These are phyloP conservation scores for Penicillium sp. DNA, from an alignment of 2,329 filamentous ascomycete genomes.

Conservation along the genomic window DNA sequence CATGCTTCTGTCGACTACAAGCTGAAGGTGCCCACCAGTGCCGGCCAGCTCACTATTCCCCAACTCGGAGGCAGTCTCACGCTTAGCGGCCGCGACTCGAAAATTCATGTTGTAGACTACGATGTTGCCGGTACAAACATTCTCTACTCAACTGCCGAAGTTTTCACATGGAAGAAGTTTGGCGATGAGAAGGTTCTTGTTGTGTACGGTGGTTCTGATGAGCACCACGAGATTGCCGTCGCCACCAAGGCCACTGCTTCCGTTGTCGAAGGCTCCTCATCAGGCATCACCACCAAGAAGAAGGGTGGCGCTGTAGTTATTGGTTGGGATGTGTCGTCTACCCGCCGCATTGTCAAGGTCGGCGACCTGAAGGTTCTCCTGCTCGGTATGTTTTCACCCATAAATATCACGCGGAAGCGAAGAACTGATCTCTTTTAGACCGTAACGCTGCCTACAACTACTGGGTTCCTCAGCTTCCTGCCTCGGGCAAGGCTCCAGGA, in stretches of 20 bases:
- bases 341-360: conserved; percentile 46
- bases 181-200: conserved; percentile 56
- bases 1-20: conserved; percentile 63
- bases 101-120: conserved; percentile 50
- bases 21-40: conserved; percentile 58
- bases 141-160: conserved; percentile 49
- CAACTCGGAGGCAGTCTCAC: conserved; percentile 45
- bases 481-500: conserved; percentile 29
- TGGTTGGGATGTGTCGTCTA: conserved; percentile 61
- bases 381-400: conserved; percentile 43
- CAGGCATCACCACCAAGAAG: conserved; percentile 34
- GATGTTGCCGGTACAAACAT: conserved; percentile 44
- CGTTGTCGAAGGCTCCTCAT: conserved; percentile 39
- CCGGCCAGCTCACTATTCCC: conserved; percentile 44
- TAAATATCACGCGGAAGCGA: too few species aligned
- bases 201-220: conserved; percentile 44
- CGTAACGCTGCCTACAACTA: conserved; percentile 53
- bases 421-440: conserved; percentile 47
- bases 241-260: conserved; percentile 30
- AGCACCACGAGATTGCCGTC: conserved; percentile 49
- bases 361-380: conserved; percentile 60
- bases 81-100: conserved; percentile 49
- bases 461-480: conserved; percentile 47
- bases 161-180: conserved; percentile 62
- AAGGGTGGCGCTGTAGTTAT: conserved; percentile 33